Conservation (phyloP, 2,329 filamentous ascomycete species). For the Fusarium tupiense region DNA sequence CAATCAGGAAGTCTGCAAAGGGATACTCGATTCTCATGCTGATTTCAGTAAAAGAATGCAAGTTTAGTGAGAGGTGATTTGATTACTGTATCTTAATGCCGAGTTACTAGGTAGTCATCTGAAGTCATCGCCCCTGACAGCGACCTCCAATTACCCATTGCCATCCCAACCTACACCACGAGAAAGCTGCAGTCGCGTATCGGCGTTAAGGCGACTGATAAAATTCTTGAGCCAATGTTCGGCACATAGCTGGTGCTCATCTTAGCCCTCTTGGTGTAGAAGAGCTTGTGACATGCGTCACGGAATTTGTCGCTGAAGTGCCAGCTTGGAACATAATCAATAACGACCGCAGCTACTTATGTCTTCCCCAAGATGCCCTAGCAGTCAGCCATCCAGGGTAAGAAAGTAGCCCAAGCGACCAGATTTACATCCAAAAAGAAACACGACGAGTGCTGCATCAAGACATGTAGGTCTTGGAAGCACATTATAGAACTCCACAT, state of each 20-base stretch:
- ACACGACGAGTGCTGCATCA: too few species aligned
- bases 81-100: too few species aligned
- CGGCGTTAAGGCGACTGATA: neutral
- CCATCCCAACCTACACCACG: rapidly evolving
- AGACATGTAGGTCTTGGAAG: too few species aligned
- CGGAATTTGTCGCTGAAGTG: neutral
- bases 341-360: too few species aligned
- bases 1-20: neutral
- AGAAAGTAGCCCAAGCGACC: too few species aligned
- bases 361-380: too few species aligned
- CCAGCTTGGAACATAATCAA: too few species aligned
- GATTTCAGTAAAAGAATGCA: neutral
- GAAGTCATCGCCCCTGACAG: neutral
- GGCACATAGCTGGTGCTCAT: neutral
- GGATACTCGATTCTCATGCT: rapidly evolving
- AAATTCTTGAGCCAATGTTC: neutral
- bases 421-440: too few species aligned
- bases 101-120: neutral
- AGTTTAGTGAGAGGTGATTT: neutral
- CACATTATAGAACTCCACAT: too few species aligned
- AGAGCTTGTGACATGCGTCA: neutral
- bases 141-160: neutral
- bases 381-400: too few species aligned
- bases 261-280: neutral
- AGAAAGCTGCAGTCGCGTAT: neutral